Conservation (phyloP, 2,329 filamentous ascomycete species). For the Tolypocladium ophioglossoides region DNA sequence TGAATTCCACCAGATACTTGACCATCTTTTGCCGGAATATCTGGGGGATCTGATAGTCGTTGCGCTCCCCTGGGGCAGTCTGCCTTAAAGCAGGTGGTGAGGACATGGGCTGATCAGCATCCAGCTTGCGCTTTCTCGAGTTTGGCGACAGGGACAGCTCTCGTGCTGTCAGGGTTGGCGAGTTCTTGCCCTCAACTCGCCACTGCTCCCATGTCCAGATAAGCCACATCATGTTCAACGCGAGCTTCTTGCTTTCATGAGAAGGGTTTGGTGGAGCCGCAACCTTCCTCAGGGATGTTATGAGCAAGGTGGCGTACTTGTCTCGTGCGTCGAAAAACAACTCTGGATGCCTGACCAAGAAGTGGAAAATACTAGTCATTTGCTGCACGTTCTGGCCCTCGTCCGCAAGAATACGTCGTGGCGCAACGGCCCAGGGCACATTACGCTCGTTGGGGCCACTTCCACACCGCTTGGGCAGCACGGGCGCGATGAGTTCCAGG, state of each 20-base stretch:
- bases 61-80: constrained; percentile 34
- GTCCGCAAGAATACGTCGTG: constrained; percentile 82
- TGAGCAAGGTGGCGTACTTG: constrained; percentile 80
- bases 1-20: constrained; percentile 93
- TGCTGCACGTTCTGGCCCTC: constrained; percentile 93
- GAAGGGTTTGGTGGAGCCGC: constrained; percentile 74
- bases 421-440: constrained; percentile 81
- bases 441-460: constrained; percentile 59
- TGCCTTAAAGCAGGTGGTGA: constrained; percentile 40
- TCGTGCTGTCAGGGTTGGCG: constrained; percentile 12
- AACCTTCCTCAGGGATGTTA: constrained; percentile 80
- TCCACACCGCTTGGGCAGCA: constrained; percentile 77
- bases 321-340: constrained; percentile 93
- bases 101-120: constrained; percentile 45
- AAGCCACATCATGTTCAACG: constrained; percentile 79
- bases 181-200: constrained; percentile 52
- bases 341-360: constrained; percentile 83
- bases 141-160: constrained; percentile 59
- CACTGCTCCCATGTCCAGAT: constrained; percentile 91
- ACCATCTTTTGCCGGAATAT: constrained; percentile 68
- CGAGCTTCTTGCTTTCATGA: constrained; percentile 84
- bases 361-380: constrained; percentile 95
- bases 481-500: constrained; percentile 87
- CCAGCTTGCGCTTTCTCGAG: constrained; percentile 65
- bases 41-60: constrained; percentile 58